Conservation (phyloP, 2,329 filamentous ascomycete genomes). For the Calonectria pseudoturangicola region DNA sequence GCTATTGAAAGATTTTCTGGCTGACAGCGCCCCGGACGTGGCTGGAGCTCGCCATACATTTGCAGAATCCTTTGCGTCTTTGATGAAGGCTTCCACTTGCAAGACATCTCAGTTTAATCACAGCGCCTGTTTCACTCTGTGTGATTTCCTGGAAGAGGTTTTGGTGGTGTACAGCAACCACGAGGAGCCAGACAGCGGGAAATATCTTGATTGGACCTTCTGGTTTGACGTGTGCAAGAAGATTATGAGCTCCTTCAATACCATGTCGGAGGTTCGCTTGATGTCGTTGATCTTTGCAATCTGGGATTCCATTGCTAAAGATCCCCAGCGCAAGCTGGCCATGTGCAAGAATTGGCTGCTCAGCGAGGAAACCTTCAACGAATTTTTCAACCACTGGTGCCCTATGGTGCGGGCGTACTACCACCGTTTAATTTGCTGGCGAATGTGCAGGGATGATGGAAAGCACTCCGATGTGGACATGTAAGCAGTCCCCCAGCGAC, state of each 20-base stretch:
- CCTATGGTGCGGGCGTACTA: constrained; percentile 96
- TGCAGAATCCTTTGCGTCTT: constrained; percentile 82
- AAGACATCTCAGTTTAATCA: constrained; percentile 88
- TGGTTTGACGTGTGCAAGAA: constrained; percentile 88
- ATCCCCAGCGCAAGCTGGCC: constrained; percentile 79
- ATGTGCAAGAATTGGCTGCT: constrained; percentile 86
- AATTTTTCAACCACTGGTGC: constrained; percentile 94
- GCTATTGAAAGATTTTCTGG: constrained; percentile 87
- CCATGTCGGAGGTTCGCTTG: constrained; percentile 90
- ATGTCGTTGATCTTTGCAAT: constrained; percentile 87
- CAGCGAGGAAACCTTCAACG: constrained; percentile 83
- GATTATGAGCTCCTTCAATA: constrained; percentile 89
- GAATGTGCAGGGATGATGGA: constrained; percentile 85
- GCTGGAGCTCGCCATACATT: constrained; percentile 78
- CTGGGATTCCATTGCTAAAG: constrained; percentile 83
- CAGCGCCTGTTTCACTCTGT: constrained; percentile 90
- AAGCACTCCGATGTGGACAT: constrained; percentile 78
- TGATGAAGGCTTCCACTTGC: constrained; percentile 84
- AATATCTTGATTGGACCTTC: constrained; percentile 85
- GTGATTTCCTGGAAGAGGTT: constrained; percentile 91
- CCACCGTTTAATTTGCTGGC: constrained; percentile 93
- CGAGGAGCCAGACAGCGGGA: constrained; percentile 63
- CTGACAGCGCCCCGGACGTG: constrained; percentile 63
- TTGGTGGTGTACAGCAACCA: constrained; percentile 76
- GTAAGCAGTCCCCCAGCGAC: constrained; percentile 68